phyloP scores from a whole-genome alignment of 768 basidiomycete species.

The Collybiopsis confluens region DNA sequence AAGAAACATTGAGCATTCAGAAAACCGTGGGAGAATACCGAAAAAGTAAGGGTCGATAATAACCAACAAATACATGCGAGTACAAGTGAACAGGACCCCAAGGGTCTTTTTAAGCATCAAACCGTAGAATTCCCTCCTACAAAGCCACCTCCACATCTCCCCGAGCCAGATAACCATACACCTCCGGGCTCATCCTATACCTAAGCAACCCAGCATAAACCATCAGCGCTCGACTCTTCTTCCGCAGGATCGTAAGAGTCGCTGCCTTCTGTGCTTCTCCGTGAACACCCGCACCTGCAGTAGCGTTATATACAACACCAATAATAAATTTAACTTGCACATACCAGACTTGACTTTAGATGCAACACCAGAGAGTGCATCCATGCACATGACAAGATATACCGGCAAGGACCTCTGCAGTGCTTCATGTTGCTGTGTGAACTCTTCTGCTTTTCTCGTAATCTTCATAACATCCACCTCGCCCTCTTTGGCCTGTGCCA shows the following conservation, averaged over 20 bases:
- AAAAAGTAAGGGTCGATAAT: too few species aligned
- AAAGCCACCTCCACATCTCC: constrained; percentile 84
- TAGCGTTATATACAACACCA: background rate
- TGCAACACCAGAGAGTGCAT: constrained; percentile 79
- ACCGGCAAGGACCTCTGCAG: constrained; percentile 86
- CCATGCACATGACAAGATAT: constrained; percentile 90
- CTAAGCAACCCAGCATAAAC: constrained; percentile 85
- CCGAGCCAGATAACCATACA: constrained; percentile 83
- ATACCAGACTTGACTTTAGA: constrained; percentile 68
- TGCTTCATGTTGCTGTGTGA: constrained; percentile 81
- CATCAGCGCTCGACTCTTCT: constrained; percentile 82
- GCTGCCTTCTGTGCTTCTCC: constrained; percentile 1
- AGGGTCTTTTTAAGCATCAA: too few species aligned
- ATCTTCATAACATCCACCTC: constrained; percentile 73
- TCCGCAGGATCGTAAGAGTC: constrained; percentile 61
- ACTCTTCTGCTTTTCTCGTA: constrained; percentile 83
- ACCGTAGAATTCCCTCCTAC: constrained; percentile 28
- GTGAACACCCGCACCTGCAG: background rate
- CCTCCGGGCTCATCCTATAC: constrained; percentile 86
- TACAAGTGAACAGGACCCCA: too few species aligned
- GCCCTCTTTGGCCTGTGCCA: background rate
- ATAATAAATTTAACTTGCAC: background rate
- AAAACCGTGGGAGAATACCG: too few species aligned
- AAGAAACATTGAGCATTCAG: too few species aligned
- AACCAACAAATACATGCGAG: too few species aligned